Percentiles rank a stretch among this genome's conserved stretches.
These are phyloP conservation scores for Eucalyptus polyanthemos DNA, from an alignment of 345 rosid genomes.

Conservation along the genomic window DNA sequence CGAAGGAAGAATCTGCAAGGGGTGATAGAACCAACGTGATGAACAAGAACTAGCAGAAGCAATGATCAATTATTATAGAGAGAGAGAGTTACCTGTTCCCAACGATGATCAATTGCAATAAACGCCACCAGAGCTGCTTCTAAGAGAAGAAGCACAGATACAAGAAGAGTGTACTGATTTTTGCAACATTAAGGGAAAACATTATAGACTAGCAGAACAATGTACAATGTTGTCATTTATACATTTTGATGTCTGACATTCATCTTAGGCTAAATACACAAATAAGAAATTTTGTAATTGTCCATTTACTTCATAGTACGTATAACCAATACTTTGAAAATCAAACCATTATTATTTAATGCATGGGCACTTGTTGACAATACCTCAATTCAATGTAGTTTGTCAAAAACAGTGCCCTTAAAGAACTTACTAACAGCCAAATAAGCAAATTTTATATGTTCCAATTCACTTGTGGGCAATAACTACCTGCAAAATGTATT, in stretches of 20 bases:
- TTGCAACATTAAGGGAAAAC: constrained; percentile 13
- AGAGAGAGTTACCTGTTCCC: constrained; percentile 56
- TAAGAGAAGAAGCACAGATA: constrained; percentile 37
- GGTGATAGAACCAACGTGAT: background rate
- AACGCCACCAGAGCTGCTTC: constrained; percentile 77
- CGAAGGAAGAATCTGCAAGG: constrained; percentile 64
- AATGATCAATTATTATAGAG: background rate
- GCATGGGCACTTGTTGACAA: background rate
- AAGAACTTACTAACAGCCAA: background rate
- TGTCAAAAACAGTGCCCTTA: background rate
- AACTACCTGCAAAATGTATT: background rate
- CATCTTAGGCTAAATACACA: background rate
- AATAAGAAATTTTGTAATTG: background rate
- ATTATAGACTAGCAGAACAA: background rate
- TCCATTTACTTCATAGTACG: background rate
- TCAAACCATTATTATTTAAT: background rate
- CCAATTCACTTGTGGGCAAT: background rate
- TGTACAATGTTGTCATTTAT: background rate
- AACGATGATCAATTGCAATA: constrained; percentile 66
- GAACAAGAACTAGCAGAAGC: background rate
- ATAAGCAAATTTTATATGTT: background rate
- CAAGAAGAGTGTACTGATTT: constrained; percentile 58
- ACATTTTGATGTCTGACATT: background rate
- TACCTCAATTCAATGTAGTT: background rate
- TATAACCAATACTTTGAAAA: background rate